Percentiles rank a stretch among this genome's conserved stretches.
These are phyloP conservation scores for Selaginella moellendorffii DNA, from an alignment of 75 land plant species.

Conservation along the genomic window DNA sequence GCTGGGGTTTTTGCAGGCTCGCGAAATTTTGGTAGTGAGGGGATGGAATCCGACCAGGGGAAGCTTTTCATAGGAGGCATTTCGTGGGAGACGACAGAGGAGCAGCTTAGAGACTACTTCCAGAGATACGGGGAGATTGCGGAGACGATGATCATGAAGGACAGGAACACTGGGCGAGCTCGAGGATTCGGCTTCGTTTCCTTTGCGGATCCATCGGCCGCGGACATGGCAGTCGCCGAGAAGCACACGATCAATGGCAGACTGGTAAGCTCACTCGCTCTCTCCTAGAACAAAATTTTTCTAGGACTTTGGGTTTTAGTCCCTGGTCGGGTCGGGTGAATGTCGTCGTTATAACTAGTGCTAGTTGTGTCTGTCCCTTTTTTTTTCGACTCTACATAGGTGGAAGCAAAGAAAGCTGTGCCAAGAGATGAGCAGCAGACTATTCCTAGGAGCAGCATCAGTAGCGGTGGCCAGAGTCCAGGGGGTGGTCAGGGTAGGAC, in stretches of 20 bases:
- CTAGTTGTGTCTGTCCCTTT: neutral
- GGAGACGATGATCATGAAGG: neutral
- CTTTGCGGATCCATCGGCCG: neutral
- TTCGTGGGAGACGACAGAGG: neutral
- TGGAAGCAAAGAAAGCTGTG: constrained; percentile 9
- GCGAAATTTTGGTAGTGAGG: neutral
- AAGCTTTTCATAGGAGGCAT: neutral
- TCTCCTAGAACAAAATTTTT: neutral
- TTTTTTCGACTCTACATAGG: neutral
- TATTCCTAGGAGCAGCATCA: constrained; percentile 3
- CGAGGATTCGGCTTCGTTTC: neutral
- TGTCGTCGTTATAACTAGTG: neutral
- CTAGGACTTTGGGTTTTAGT: no score
- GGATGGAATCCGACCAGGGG: neutral
- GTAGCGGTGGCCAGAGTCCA: constrained; percentile 1
- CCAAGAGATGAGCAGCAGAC: constrained; percentile 11
- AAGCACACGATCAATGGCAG: neutral
- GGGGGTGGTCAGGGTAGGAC: constrained; percentile 7
- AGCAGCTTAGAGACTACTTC: neutral
- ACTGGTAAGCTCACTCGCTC: neutral
- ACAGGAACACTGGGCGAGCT: neutral
- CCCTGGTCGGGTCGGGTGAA: neutral
- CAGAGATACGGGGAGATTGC: neutral
- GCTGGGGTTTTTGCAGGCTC: constrained; percentile 1
- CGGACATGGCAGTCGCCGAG: neutral